Percentiles rank a stretch among this genome's conserved stretches.
These are phyloP conservation scores for Rhynchosporium secalis DNA, from an alignment of 2,329 filamentous ascomycete species.

Conservation along the genomic window DNA sequence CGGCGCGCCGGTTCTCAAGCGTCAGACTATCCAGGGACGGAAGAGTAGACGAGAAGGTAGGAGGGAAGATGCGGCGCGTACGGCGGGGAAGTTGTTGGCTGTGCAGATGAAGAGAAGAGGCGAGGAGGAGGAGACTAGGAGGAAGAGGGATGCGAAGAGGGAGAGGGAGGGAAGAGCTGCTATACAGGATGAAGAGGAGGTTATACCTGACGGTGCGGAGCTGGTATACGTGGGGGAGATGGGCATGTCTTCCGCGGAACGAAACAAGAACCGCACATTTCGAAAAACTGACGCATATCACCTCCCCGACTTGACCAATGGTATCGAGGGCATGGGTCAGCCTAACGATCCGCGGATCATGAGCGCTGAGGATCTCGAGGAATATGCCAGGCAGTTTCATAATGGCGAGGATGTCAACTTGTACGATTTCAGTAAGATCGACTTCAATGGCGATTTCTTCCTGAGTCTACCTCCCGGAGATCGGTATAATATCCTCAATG, in stretches of 20 bases:
- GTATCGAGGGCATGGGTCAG: slow-evolving; percentile 81
- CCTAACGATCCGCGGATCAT: slow-evolving; percentile 94
- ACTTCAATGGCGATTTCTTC: slow-evolving; percentile 96
- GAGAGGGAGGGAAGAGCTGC: slow-evolving; percentile 45
- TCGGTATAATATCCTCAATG: slow-evolving; percentile 96
- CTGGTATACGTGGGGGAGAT: slow-evolving; percentile 91
- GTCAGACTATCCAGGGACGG: slow-evolving; percentile 80
- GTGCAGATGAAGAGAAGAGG: slow-evolving; percentile 91
- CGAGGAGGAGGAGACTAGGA: slow-evolving; percentile 76
- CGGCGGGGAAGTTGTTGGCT: slow-evolving; percentile 86
- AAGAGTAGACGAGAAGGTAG: slow-evolving; percentile 82
- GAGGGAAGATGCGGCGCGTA: slow-evolving; percentile 87
- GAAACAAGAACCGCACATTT: slow-evolving; percentile 73
- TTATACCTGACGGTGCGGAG: slow-evolving; percentile 64
- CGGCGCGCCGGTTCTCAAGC: slow-evolving; percentile 85
- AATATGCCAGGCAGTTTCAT: slow-evolving; percentile 91
- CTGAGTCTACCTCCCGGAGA: slow-evolving; percentile 85
- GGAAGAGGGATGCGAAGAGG: slow-evolving; percentile 44
- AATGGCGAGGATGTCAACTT: slow-evolving; percentile 86
- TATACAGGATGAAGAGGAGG: slow-evolving; percentile 61
- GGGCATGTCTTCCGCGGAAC: slow-evolving; percentile 76
- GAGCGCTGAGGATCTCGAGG: slow-evolving; percentile 90
- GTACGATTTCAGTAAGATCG: slow-evolving; percentile 98
- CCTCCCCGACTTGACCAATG: slow-evolving; percentile 77
- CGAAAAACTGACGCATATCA: slow-evolving; percentile 94